Conservation (phyloP, 441 rosid genomes). For the Adansonia gregorii region DNA sequence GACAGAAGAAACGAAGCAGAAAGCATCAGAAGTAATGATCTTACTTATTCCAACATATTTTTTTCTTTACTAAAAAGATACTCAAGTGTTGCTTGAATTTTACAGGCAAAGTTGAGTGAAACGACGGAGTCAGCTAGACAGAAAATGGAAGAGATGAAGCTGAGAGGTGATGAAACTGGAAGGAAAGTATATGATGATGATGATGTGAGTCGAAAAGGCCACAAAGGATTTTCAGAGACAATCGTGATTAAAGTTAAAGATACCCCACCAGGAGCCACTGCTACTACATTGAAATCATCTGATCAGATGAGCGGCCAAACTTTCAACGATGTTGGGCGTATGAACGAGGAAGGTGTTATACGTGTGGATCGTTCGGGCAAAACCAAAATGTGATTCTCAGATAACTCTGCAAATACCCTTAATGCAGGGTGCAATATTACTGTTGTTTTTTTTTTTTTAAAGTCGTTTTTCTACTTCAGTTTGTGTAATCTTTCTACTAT, state of each 20-base stretch:
- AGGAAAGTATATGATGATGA: conserved; percentile 1
- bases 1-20: conserved; percentile 58
- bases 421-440: background rate
- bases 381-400: conserved; percentile 22
- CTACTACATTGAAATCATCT: background rate
- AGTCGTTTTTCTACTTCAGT: background rate
- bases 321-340: conserved; percentile 23
- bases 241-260: conserved; percentile 31
- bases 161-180: conserved; percentile 34
- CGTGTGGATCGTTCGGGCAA: background rate
- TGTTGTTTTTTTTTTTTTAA: background rate
- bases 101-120: conserved; percentile 45
- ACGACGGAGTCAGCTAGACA: conserved; percentile 43
- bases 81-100: background rate
- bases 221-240: conserved; percentile 31
- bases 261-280: conserved; percentile 33
- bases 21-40: conserved; percentile 28
- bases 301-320: conserved; percentile 25
- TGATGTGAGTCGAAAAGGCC: conserved; percentile 35
- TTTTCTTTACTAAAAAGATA: background rate
- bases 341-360: conserved; percentile 22
- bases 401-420: background rate
- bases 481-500: background rate
- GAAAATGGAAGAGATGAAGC: conserved; percentile 39
- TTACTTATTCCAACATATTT: background rate